Evolutionary conservation across 2,329 filamentous ascomycete genomes (phyloP).

Genomic region (Elsinoe fawcettii): DNA sequence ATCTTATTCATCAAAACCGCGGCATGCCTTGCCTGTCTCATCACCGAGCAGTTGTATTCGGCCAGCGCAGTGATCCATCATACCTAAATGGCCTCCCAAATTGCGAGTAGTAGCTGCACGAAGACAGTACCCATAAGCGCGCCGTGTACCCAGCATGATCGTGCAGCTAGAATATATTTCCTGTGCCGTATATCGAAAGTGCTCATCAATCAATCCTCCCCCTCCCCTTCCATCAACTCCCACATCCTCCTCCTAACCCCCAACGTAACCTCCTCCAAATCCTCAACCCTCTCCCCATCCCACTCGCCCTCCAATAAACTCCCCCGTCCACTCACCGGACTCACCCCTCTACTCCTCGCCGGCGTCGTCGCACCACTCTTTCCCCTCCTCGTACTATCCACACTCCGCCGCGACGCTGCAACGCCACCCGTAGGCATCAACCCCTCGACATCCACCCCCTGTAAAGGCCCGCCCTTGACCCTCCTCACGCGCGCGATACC

Average conservation of each 20-base stretch:
- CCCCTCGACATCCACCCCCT: constrained; percentile 39
- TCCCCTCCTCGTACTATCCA: neutral
- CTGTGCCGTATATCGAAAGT: too few species aligned
- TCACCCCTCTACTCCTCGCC: constrained; percentile 2
- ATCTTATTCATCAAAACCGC: too few species aligned
- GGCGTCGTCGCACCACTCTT: neutral
- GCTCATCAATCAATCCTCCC: constrained; percentile 13
- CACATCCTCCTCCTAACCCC: constrained; percentile 15
- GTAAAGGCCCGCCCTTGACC: constrained; percentile 21
- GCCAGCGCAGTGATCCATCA: too few species aligned
- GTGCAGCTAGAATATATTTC: too few species aligned
- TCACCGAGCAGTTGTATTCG: too few species aligned
- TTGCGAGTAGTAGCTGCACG: too few species aligned
- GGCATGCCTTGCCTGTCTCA: neutral
- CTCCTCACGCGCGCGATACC: constrained; percentile 47
- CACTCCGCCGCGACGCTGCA: neutral
- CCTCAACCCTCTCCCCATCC: constrained; percentile 12
- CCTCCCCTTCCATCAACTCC: constrained; percentile 13
- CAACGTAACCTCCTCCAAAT: constrained; percentile 13
- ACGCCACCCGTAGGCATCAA: neutral
- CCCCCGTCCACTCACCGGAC: neutral
- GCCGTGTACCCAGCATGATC: too few species aligned
- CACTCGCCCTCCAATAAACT: constrained; percentile 3
- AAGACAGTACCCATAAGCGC: too few species aligned
- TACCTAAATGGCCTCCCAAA: too few species aligned